phyloP scores from a whole-genome alignment of 2,329 filamentous ascomycete species.

The Phialocephala sp. region DNA sequence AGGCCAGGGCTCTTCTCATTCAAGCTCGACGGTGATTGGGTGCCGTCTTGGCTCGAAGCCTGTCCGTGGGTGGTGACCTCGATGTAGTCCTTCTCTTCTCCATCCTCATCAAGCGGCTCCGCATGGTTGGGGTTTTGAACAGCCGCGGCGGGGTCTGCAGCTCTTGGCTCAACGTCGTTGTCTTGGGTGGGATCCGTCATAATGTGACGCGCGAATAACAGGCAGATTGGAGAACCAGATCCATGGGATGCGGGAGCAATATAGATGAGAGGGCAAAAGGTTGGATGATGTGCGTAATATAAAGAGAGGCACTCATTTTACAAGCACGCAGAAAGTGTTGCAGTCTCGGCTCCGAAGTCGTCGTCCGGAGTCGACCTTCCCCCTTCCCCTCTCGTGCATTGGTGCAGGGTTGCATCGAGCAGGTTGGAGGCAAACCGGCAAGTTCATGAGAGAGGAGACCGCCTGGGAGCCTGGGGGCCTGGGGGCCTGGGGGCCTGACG shows the following conservation, averaged over 20 bases:
- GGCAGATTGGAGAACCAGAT: background rate
- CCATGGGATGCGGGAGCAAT: conserved; percentile 12
- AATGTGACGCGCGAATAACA: conserved; percentile 6
- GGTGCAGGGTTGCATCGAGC: too few species aligned
- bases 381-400: background rate
- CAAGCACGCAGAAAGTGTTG: background rate
- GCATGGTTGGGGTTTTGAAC: conserved; percentile 27
- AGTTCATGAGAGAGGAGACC: background rate
- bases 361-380: background rate
- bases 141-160: conserved; percentile 22
- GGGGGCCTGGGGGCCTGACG: too few species aligned
- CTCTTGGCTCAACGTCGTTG: conserved; percentile 13
- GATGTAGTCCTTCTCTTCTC: conserved; percentile 39
- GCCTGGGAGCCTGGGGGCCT: too few species aligned
- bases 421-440: background rate
- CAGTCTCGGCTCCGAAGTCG: background rate
- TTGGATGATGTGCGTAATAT: background rate
- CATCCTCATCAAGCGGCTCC: conserved; percentile 31
- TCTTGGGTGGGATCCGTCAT: conserved; percentile 20
- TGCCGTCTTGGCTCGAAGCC: conserved; percentile 30
- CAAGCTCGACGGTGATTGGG: conserved; percentile 24
- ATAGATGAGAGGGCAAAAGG: background rate
- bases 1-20: conserved; percentile 44
- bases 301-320: conserved; percentile 1
- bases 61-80: conserved; percentile 32